These are phyloP conservation scores for Fusarium coffeatum DNA, from an alignment of 2,329 filamentous ascomycete species.

Conservation along the genomic window DNA sequence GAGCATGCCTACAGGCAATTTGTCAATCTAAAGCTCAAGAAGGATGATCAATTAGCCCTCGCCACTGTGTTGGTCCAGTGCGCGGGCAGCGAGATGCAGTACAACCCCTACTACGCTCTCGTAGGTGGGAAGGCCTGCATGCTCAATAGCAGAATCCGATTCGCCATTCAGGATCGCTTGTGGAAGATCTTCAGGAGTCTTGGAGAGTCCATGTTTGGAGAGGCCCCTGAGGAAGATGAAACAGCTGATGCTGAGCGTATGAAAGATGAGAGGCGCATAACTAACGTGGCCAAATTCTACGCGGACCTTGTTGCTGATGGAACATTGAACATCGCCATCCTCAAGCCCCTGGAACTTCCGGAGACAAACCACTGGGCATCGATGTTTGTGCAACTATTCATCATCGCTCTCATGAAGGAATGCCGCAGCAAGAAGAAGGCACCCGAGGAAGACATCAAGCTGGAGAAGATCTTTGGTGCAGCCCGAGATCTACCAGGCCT, in stretches of 20 bases:
- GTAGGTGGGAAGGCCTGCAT: conserved; percentile 81
- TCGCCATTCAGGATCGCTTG: conserved; percentile 87
- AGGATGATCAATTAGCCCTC: conserved; percentile 86
- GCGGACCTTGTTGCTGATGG: conserved; percentile 62
- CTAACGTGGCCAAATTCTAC: conserved; percentile 66
- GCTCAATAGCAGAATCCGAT: conserved; percentile 77
- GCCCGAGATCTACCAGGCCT: conserved; percentile 74
- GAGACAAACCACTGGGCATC: conserved; percentile 81
- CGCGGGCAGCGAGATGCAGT: conserved; percentile 81
- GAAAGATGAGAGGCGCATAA: conserved; percentile 62
- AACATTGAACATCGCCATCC: conserved; percentile 59
- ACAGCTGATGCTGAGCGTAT: conserved; percentile 60
- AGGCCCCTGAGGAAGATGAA: conserved; percentile 68
- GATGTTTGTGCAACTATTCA: conserved; percentile 81
- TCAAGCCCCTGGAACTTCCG: conserved; percentile 81
- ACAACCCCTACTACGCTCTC: conserved; percentile 94
- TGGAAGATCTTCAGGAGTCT: conserved; percentile 88
- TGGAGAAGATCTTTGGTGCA: conserved; percentile 75
- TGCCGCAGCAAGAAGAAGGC: conserved; percentile 59
- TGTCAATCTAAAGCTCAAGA: conserved; percentile 85
- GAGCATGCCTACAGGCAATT: conserved; percentile 86
- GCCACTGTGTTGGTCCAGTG: conserved; percentile 90
- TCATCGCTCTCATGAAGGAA: conserved; percentile 80
- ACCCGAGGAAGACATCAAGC: conserved; percentile 63
- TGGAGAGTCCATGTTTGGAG: conserved; percentile 81